These are phyloP conservation scores for Triticum aestivum DNA, from an alignment of 176 grass and related monocot genomes.

Conservation along the genomic window IWGSC_CS_RefSeq_v2.1 NC_057810.1:471555899-471556398, in stretches of 20 bases:
- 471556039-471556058: no score
- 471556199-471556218: background rate
- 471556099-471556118: no score
- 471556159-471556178: background rate
- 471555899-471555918: no score
- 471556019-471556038: no score
- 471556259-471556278: background rate
- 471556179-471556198: background rate
- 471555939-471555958: no score
- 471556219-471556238: background rate
- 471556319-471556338: background rate
- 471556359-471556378: background rate
- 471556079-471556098: no score
- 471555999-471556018: no score
- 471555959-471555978: no score
- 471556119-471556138: background rate
- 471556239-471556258: background rate
- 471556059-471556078: no score
- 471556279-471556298: background rate
- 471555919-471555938: no score
- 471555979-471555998: no score
- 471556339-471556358: background rate
- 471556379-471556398: background rate
- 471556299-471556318: background rate
- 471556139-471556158: background rate